Evolutionary conservation across 140 eudicot species (phyloP).

Genomic region (Artemisia princeps): DNA sequence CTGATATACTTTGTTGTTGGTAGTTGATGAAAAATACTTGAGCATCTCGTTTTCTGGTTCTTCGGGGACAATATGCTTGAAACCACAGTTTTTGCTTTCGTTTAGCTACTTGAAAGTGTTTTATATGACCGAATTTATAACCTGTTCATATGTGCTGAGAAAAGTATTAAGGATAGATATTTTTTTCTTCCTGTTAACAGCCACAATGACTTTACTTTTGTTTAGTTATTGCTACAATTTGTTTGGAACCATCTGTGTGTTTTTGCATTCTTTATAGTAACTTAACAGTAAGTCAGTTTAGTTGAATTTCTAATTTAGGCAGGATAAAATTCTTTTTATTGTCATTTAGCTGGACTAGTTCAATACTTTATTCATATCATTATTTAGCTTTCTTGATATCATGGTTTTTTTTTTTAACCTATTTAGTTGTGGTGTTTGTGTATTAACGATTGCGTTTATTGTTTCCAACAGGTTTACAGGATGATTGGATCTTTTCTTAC

Average conservation of each 20-base stretch:
- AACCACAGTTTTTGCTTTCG: background rate
- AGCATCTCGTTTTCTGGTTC: background rate
- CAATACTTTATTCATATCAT: background rate
- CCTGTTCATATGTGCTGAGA: background rate
- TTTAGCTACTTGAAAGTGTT: slow-evolving; percentile 7
- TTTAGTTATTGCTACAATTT: background rate
- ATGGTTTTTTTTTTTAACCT: background rate
- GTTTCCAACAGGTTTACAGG: slow-evolving; percentile 41
- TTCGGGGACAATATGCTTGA: slow-evolving; percentile 6
- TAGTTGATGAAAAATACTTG: slow-evolving; percentile 11
- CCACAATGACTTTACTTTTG: background rate
- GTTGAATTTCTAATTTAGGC: slow-evolving; percentile 2
- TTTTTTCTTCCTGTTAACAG: background rate
- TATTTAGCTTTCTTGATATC: too few species aligned
- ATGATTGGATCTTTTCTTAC: slow-evolving; percentile 86
- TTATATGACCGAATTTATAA: background rate
- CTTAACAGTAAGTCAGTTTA: background rate
- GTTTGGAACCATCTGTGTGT: background rate
- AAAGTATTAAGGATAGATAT: background rate
- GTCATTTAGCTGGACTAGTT: background rate
- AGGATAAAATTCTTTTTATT: background rate
- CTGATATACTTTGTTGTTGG: background rate
- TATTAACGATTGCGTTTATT: slow-evolving; percentile 12
- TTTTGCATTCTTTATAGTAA: background rate
- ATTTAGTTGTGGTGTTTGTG: background rate